These are phyloP conservation scores for Polyplosphaeria fusca DNA, from an alignment of 495 filamentous ascomycete species.

Conservation along the genomic window DNA sequence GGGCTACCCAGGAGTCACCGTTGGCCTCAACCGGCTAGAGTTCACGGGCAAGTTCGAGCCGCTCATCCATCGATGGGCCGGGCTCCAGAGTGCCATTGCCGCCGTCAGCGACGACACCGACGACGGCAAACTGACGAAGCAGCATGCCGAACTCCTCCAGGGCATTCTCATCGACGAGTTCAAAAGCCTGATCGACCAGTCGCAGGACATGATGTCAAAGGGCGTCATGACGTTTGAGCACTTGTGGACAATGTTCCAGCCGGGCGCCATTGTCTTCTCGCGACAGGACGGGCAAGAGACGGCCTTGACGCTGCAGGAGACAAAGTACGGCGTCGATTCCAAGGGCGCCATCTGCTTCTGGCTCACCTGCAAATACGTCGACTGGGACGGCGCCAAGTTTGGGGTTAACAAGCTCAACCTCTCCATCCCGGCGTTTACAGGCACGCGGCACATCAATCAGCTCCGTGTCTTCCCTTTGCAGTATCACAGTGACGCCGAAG, in stretches of 20 bases:
- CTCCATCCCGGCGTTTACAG: constrained; percentile 51
- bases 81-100: constrained; percentile 46
- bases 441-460: constrained; percentile 54
- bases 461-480: constrained; percentile 57
- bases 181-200: constrained; percentile 52
- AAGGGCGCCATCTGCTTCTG: constrained; percentile 38
- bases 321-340: constrained; percentile 37
- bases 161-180: constrained; percentile 59
- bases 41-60: constrained; percentile 60
- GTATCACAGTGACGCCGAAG: constrained; percentile 51
- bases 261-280: constrained; percentile 45
- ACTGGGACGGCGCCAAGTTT: constrained; percentile 60
- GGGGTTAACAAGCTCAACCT: constrained; percentile 48
- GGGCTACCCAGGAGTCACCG: constrained; percentile 63
- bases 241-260: constrained; percentile 56
- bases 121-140: constrained; percentile 50
- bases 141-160: constrained; percentile 57
- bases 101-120: constrained; percentile 34
- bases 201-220: constrained; percentile 56
- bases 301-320: constrained; percentile 41
- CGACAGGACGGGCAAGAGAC: constrained; percentile 41
- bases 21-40: constrained; percentile 56
- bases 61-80: constrained; percentile 65
- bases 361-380: constrained; percentile 49
- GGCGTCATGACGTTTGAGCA: constrained; percentile 59